Evolutionary conservation across 1,284 basidiomycete genomes (phyloP).

Genomic region (Sporisorium scitamineum): DNA sequence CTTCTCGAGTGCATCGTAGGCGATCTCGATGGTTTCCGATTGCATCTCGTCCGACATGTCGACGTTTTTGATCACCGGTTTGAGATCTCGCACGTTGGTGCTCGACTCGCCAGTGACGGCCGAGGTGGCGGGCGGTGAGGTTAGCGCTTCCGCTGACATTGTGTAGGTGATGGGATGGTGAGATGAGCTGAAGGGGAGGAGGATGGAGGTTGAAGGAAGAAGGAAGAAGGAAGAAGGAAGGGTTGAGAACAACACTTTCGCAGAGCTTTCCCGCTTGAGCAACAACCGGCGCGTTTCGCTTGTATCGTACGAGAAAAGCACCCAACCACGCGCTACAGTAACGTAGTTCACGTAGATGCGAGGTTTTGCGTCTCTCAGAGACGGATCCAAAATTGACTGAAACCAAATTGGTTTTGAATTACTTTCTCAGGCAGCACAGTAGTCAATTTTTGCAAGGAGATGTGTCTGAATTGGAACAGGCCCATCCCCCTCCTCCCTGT

Average conservation of each 20-base stretch:
- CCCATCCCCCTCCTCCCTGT: too few relatives aligned
- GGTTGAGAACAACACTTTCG: conserved; percentile 32
- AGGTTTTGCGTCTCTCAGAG: too few relatives aligned
- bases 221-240: not conserved
- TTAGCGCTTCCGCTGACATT: conserved; percentile 23
- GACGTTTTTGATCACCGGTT: conserved; percentile 92
- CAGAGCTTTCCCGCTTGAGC: not conserved
- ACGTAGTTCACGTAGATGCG: too few relatives aligned
- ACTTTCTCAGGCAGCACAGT: too few relatives aligned
- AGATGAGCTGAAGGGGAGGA: not conserved
- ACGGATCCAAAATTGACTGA: too few relatives aligned
- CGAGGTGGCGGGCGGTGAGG: conserved; percentile 14
- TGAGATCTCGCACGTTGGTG: conserved; percentile 27
- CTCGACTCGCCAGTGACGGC: not conserved
- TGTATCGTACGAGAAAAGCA: not conserved
- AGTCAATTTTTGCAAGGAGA: too few relatives aligned
- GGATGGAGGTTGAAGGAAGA: not conserved
- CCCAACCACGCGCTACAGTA: too few relatives aligned
- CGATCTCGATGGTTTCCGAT: conserved; percentile 87
- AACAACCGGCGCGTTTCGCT: not conserved
- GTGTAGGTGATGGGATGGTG: not conserved
- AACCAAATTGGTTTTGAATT: too few relatives aligned
- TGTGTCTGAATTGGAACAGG: too few relatives aligned
- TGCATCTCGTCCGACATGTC: conserved; percentile 98
- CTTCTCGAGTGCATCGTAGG: conserved; percentile 85